These are phyloP conservation scores for Phtheirospermum japonicum DNA, from an alignment of 257 asterid genomes.

Conservation along the genomic window DNA sequence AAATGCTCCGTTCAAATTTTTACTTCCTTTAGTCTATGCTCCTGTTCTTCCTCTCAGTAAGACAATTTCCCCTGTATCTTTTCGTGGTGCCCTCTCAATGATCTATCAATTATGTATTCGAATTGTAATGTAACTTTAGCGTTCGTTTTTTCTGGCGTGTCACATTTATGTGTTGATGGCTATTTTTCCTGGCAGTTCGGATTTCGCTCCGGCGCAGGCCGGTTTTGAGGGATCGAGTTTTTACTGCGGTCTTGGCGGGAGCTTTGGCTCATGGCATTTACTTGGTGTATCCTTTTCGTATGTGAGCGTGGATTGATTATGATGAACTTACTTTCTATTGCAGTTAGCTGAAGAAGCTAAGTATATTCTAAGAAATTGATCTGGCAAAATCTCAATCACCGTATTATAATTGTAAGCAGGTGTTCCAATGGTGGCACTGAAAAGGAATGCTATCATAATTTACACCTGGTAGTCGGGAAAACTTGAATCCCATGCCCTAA, in stretches of 20 bases:
- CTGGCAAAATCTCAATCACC: conserved; percentile 11
- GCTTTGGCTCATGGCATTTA: conserved; percentile 78
- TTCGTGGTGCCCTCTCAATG: neutral
- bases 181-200: conserved; percentile 31
- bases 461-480: neutral
- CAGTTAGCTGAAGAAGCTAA: neutral
- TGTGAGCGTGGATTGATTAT: conserved; percentile 9
- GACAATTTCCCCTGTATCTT: conserved; percentile 9
- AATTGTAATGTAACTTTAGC: neutral
- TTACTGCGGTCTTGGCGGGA: conserved; percentile 69
- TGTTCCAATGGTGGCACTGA: conserved; percentile 9
- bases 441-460: neutral
- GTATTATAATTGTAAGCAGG: neutral
- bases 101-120: neutral
- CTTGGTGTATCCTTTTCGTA: conserved; percentile 43
- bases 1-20: conserved; percentile 56
- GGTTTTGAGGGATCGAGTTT: conserved; percentile 73
- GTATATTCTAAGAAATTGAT: neutral
- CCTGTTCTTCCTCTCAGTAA: conserved; percentile 85
- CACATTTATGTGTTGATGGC: neutral
- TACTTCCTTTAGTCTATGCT: conserved; percentile 69
- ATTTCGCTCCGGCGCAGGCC: conserved; percentile 53
- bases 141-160: neutral
- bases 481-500: no score
- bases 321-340: neutral